phyloP scores from a whole-genome alignment of 371 early-diverging fungal species.

The Mucor irregularis region DNA sequence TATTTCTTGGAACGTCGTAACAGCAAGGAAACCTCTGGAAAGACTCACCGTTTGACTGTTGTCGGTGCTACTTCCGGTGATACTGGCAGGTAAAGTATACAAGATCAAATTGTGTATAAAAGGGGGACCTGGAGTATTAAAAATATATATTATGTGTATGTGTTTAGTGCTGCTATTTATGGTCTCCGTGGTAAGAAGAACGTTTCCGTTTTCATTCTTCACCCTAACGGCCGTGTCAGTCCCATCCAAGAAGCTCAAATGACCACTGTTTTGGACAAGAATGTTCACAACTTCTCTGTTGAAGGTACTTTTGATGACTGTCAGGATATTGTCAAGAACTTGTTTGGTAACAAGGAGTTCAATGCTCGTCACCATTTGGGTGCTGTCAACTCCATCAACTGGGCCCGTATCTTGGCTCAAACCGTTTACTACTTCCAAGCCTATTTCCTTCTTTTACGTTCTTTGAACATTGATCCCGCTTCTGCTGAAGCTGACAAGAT shows the following conservation, averaged over 20 bases:
- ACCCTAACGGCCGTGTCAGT: slow-evolving; percentile 89
- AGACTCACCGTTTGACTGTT: slow-evolving; percentile 78
- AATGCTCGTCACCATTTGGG: slow-evolving; percentile 78
- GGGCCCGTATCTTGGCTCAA: slow-evolving; percentile 96
- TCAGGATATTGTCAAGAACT: slow-evolving; percentile 91
- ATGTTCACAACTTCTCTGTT: slow-evolving; percentile 91
- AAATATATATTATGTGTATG: neutral
- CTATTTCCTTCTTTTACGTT: slow-evolving; percentile 72
- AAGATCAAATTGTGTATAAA: too few relatives aligned
- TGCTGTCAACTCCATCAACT: slow-evolving; percentile 98
- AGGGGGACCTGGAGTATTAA: neutral
- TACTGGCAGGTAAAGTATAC: slow-evolving; percentile 75
- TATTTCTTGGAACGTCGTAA: slow-evolving; percentile 89
- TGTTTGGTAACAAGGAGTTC: slow-evolving; percentile 84
- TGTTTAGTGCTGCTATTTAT: slow-evolving; percentile 92
- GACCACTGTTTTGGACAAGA: slow-evolving; percentile 92
- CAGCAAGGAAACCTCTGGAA: slow-evolving; percentile 37
- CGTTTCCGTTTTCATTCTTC: slow-evolving; percentile 91
- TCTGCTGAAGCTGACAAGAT: slow-evolving; percentile 48
- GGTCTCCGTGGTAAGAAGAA: slow-evolving; percentile 93
- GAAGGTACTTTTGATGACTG: slow-evolving; percentile 97
- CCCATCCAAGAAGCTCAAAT: slow-evolving; percentile 97
- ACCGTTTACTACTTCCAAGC: slow-evolving; percentile 95
- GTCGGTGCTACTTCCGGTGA: slow-evolving; percentile 98
- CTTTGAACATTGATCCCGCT: slow-evolving; percentile 56